Percentiles rank a stretch among this genome's conserved stretches.
Evolutionary conservation across 257 asterid species (phyloP).

Genomic region (Ophiorrhiza pumila): DNA sequence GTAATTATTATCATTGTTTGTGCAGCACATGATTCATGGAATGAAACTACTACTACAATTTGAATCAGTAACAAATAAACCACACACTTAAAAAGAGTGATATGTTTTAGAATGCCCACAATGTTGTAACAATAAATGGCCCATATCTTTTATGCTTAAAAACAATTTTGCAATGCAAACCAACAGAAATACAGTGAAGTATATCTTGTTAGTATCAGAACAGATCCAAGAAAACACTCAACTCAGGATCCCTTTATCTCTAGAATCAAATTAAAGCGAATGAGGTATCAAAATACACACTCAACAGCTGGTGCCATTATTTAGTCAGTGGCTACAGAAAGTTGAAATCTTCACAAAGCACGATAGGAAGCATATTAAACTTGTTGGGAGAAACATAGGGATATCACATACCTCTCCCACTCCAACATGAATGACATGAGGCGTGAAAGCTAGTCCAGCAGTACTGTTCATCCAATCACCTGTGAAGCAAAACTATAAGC

Average conservation of each 20-base stretch:
- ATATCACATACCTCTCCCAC: constrained; percentile 64
- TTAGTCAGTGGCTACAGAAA: background rate
- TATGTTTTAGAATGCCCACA: background rate
- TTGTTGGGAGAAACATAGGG: background rate
- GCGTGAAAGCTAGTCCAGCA: constrained; percentile 94
- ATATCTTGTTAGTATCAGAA: background rate
- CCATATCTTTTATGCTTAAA: background rate
- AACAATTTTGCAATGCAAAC: background rate
- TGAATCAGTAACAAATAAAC: background rate
- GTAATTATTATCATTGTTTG: constrained; percentile 11
- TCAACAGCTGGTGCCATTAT: background rate
- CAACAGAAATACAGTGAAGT: background rate
- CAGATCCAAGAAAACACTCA: background rate
- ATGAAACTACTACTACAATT: background rate
- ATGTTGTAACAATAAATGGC: background rate
- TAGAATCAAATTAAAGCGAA: background rate
- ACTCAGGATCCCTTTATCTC: background rate
- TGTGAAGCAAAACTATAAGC: constrained; percentile 20
- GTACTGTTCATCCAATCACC: constrained; percentile 99
- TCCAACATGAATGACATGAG: constrained; percentile 68
- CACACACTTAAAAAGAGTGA: background rate
- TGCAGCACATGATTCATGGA: background rate
- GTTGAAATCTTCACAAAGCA: background rate
- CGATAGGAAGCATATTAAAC: background rate
- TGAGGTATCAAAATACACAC: background rate